Conservation (phyloP, 2,329 filamentous ascomycete genomes). For the Neofusicoccum sp. region DNA sequence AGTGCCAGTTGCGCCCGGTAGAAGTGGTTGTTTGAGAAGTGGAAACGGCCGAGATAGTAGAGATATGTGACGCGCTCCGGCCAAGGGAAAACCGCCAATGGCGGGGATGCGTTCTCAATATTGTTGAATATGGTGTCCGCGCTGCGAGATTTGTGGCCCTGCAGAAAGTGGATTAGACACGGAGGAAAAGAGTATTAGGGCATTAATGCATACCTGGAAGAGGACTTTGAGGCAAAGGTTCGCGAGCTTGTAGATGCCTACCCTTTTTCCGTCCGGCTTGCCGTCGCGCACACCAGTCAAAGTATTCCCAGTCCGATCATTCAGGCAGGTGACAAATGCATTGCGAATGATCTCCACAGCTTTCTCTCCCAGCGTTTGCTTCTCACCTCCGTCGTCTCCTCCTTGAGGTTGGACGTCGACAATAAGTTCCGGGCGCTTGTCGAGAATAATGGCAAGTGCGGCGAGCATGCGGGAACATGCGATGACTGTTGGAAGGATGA, state of each 20-base stretch:
- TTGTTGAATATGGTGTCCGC: constrained; percentile 89
- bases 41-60: constrained; percentile 90
- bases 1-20: constrained; percentile 74
- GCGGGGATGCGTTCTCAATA: constrained; percentile 80
- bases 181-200: neutral
- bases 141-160: constrained; percentile 77
- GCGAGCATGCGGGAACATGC: constrained; percentile 79
- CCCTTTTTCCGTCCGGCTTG: constrained; percentile 78
- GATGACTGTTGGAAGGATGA: constrained; percentile 83
- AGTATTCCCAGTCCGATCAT: constrained; percentile 69
- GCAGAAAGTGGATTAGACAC: constrained; percentile 35
- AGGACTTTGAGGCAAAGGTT: constrained; percentile 88
- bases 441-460: constrained; percentile 80
- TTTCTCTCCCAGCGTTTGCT: constrained; percentile 79
- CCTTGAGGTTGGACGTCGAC: constrained; percentile 56
- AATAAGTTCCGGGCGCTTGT: constrained; percentile 77
- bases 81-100: constrained; percentile 78
- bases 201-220: constrained; percentile 57
- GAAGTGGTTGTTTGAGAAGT: constrained; percentile 84
- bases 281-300: constrained; percentile 57
- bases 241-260: constrained; percentile 88
- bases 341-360: constrained; percentile 88
- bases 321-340: constrained; percentile 87
- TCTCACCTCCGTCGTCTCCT: constrained; percentile 58
- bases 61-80: constrained; percentile 89